phyloP scores from a whole-genome alignment of 2,329 filamentous ascomycete species.

The Epichloe amarillans region DNA sequence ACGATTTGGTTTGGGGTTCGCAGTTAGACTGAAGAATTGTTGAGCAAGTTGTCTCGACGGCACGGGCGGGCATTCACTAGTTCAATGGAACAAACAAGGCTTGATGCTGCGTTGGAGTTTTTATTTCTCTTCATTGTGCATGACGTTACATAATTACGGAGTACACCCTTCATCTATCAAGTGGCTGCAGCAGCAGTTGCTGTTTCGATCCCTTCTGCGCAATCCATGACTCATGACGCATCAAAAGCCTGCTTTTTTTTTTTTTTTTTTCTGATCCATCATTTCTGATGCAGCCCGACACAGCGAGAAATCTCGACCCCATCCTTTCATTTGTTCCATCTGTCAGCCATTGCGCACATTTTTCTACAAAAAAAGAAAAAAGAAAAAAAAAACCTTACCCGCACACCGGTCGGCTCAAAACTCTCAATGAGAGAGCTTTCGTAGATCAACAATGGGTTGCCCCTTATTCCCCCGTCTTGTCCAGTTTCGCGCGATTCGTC shows the following conservation, averaged over 20 bases:
- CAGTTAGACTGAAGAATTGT: too few species aligned
- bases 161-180: too few species aligned
- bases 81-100: too few species aligned
- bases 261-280: neutral
- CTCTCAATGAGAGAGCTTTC: constrained; percentile 50
- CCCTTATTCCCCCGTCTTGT: constrained; percentile 22
- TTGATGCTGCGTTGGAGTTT: neutral
- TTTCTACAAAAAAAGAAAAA: neutral
- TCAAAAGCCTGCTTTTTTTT: neutral
- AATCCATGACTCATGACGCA: neutral
- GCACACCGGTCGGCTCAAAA: constrained; percentile 54
- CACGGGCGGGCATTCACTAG: too few species aligned
- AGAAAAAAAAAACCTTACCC: constrained; percentile 36
- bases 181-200: neutral
- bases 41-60: too few species aligned
- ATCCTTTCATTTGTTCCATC: constrained; percentile 30
- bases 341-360: neutral
- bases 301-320: constrained; percentile 54
- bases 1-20: neutral
- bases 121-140: neutral
- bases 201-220: neutral
- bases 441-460: constrained; percentile 54
- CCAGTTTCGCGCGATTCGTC: neutral
- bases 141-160: neutral
- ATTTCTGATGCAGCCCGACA: neutral